These are phyloP conservation scores for Limnanthes douglasii DNA, from an alignment of 345 rosid species.

Conservation along the genomic window DNA sequence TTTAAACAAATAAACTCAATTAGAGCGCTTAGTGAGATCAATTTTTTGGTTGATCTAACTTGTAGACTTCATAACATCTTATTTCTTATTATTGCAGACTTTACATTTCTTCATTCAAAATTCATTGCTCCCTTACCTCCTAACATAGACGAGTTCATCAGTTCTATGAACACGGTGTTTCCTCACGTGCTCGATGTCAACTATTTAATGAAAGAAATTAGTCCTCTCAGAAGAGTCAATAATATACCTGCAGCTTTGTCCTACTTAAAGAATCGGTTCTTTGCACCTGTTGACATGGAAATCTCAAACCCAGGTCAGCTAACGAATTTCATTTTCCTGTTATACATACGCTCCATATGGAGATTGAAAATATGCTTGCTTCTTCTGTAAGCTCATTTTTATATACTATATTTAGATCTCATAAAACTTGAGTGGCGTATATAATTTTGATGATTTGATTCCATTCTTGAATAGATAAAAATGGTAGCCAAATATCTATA, in stretches of 20 bases:
- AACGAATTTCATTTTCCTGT: too few species aligned
- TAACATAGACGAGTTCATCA: conserved; percentile 37
- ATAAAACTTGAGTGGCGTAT: too few species aligned
- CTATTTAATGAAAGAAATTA: conserved; percentile 45
- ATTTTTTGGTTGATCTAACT: too few species aligned
- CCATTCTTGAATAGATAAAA: too few species aligned
- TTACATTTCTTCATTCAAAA: conserved; percentile 58
- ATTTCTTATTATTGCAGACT: conserved; percentile 33
- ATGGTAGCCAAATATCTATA: too few species aligned
- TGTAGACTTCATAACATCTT: conserved; percentile 2
- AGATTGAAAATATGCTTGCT: not conserved
- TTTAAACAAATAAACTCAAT: too few species aligned
- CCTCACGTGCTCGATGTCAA: conserved; percentile 63
- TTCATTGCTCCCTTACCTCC: conserved; percentile 71
- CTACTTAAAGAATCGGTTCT: conserved; percentile 37
- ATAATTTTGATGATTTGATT: too few species aligned
- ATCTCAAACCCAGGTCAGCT: conserved; percentile 52
- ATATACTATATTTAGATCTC: conserved; percentile 3
- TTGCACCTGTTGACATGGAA: conserved; percentile 51
- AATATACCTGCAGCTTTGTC: conserved; percentile 36
- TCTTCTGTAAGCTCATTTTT: not conserved
- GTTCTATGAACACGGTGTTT: conserved; percentile 32
- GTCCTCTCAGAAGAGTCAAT: conserved; percentile 25
- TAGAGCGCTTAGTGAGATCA: too few species aligned
- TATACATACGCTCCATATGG: not conserved